Evolutionary conservation across 352 stramenopile species (phyloP).

Genomic region (Phytophthora fragariaefolia): DNA sequence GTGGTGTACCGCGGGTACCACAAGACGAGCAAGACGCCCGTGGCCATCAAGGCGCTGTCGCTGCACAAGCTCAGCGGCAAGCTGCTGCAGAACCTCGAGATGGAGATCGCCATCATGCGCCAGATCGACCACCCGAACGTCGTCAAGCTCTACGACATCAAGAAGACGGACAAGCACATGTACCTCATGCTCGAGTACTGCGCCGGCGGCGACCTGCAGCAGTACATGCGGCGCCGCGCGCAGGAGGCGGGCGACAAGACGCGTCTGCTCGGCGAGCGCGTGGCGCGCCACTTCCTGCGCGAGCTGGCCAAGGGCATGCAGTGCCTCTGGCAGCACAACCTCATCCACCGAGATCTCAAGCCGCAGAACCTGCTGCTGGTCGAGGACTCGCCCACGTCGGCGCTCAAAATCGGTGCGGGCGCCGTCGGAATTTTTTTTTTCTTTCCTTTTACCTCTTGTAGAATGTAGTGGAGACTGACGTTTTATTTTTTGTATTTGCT

Average conservation of each 20-base stretch:
- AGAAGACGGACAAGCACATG: conserved; percentile 96
- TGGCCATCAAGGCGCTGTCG: conserved; percentile 96
- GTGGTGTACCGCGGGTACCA: conserved; percentile 89
- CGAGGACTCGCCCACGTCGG: conserved; percentile 56
- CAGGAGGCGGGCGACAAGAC: conserved; percentile 18
- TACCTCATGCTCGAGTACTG: conserved; percentile 98
- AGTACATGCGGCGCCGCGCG: conserved; percentile 87
- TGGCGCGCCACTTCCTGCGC: conserved; percentile 66
- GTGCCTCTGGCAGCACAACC: conserved; percentile 73
- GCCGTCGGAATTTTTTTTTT: neutral
- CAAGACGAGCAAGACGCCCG: conserved; percentile 71
- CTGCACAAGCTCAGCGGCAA: conserved; percentile 95
- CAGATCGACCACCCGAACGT: conserved; percentile 97
- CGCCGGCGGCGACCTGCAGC: conserved; percentile 95
- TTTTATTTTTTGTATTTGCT: conserved; percentile 18
- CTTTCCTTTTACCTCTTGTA: too few relatives aligned
- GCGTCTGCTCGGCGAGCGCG: conserved; percentile 39
- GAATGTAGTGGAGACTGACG: too few relatives aligned
- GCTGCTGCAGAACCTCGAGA: conserved; percentile 95
- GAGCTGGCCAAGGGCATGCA: conserved; percentile 79
- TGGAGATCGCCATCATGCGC: conserved; percentile 96
- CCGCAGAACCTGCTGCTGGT: conserved; percentile 96
- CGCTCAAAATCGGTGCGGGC: conserved; percentile 70
- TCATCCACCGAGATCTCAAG: conserved; percentile 94
- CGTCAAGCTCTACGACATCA: conserved; percentile 96